phyloP scores from a whole-genome alignment of 169 alveolate species.

The Toxoplasma gondii region DNA sequence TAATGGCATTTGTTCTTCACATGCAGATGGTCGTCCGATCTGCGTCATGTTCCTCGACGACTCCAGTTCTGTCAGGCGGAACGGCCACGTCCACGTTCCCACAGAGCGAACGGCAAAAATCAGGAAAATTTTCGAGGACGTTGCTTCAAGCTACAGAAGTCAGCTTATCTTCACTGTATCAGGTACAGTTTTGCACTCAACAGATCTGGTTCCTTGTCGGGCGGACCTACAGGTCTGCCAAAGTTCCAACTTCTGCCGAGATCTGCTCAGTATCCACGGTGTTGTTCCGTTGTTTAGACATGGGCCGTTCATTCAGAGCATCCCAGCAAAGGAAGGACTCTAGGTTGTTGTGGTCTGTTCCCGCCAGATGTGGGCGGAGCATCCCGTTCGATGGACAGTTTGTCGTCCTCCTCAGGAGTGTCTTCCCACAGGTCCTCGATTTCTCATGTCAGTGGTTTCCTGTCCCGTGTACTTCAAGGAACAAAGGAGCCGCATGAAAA shows the following conservation, averaged over 20 bases:
- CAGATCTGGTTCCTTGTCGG: background rate
- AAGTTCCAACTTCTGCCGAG: no score
- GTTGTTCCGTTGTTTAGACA: no score
- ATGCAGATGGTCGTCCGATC: conserved; percentile 46
- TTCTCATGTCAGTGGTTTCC: no score
- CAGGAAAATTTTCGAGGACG: background rate
- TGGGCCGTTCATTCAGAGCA: no score
- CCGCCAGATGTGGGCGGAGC: no score
- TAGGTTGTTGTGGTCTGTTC: no score
- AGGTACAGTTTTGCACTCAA: background rate
- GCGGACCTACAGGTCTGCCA: background rate
- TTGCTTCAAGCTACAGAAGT: conserved; percentile 30
- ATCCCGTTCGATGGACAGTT: no score
- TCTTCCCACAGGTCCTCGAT: no score
- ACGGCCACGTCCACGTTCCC: background rate
- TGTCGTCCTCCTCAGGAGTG: no score
- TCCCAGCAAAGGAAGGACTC: no score
- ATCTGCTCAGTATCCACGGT: no score
- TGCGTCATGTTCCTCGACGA: conserved; percentile 28
- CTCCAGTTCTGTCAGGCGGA: background rate
- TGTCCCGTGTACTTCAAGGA: background rate
- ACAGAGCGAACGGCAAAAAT: background rate
- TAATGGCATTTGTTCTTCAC: background rate
- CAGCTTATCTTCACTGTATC: conserved; percentile 32
- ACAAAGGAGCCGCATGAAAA: conserved; percentile 42